A percentile compares a stretch with the other conserved stretches of the same genome.
These are phyloP conservation scores for Passiflora organensis DNA, from an alignment of 345 rosid genomes.

Conservation along the genomic window DNA sequence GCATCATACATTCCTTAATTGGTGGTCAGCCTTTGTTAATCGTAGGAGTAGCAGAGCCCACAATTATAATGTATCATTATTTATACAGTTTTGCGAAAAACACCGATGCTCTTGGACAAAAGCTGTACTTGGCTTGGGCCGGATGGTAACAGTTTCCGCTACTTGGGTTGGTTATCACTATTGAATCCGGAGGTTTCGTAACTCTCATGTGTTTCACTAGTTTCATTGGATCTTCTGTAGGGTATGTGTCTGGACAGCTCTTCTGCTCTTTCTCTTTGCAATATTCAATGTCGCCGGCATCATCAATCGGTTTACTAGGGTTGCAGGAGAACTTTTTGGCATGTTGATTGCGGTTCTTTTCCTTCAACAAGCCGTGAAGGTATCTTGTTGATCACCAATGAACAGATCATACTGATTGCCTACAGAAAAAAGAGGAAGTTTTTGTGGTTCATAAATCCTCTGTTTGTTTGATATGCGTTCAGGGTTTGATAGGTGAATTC, in stretches of 20 bases:
- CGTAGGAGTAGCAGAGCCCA: slow-evolving; percentile 43
- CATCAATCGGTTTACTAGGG: slow-evolving; percentile 32
- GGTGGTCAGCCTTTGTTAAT: slow-evolving; percentile 43
- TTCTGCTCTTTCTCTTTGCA: slow-evolving; percentile 27
- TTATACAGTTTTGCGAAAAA: slow-evolving; percentile 31
- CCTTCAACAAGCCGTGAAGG: slow-evolving; percentile 36
- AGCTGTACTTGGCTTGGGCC: slow-evolving; percentile 36
- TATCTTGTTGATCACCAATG: background rate
- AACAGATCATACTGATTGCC: background rate
- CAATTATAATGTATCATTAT: slow-evolving; percentile 36
- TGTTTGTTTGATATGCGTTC: background rate
- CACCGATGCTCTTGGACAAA: slow-evolving; percentile 18
- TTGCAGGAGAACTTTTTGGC: slow-evolving; percentile 39
- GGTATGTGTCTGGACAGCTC: slow-evolving; percentile 38
- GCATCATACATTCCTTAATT: slow-evolving; percentile 50
- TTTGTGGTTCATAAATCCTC: background rate
- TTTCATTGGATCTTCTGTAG: slow-evolving; percentile 11
- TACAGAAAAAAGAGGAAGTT: no score
- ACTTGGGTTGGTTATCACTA: no score
- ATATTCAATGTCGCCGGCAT: slow-evolving; percentile 34
- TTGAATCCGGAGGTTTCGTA: background rate
- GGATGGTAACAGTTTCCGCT: slow-evolving; percentile 26
- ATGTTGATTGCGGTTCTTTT: slow-evolving; percentile 40
- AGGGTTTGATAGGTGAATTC: slow-evolving; percentile 40
- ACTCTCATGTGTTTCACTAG: background rate